Evolutionary conservation across 306 rosid genomes (phyloP).

Genomic region (Lagenaria siceraria): DNA sequence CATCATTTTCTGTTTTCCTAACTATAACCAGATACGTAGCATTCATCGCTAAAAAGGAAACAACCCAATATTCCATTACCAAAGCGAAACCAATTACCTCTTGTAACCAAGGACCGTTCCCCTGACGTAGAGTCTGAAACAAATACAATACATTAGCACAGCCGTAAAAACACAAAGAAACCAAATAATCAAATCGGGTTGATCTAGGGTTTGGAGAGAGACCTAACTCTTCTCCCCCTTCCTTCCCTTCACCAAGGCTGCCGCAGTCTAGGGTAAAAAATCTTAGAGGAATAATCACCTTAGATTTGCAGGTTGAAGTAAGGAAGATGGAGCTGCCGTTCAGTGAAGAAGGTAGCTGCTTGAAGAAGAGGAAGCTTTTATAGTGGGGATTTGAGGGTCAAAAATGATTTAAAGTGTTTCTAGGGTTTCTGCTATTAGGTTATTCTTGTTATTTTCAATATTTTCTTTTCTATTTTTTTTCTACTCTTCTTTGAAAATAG

Average conservation of each 20-base stretch:
- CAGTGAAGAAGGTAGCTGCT: background rate
- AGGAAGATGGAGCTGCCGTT: background rate
- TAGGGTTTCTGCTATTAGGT: background rate
- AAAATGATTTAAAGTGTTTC: background rate
- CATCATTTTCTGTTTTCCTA: background rate
- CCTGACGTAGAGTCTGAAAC: slow-evolving; percentile 52
- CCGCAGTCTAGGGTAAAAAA: background rate
- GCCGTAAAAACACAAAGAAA: background rate
- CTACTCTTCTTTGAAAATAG: no score
- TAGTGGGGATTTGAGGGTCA: background rate
- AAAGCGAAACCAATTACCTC: slow-evolving; percentile 28
- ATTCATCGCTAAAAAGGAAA: background rate
- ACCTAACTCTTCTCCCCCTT: slow-evolving; percentile 81
- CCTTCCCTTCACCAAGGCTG: slow-evolving; percentile 61
- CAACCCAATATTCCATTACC: background rate
- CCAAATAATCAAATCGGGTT: background rate
- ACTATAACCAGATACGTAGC: background rate
- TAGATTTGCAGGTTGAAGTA: background rate
- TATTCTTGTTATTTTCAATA: no score
- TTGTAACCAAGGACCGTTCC: slow-evolving; percentile 82
- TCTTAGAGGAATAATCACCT: background rate
- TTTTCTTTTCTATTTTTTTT: no score
- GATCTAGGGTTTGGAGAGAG: background rate
- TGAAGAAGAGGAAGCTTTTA: background rate
- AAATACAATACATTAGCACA: background rate